These are phyloP conservation scores for sorghum (Sorghum bicolor) DNA, from an alignment of 176 grass and related monocot genomes.

Conservation along the genomic window Sorghum_bicolor_NCBIv3 NC_012872.2:62406501-62407000, in stretches of 20 bases:
- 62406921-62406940: slow-evolving; percentile 72
- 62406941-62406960: slow-evolving; percentile 84
- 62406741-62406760: slow-evolving; percentile 92
- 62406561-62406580: slow-evolving; percentile 92
- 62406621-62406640: slow-evolving; percentile 83
- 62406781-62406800: slow-evolving; percentile 94
- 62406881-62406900: slow-evolving; percentile 63
- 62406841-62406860: slow-evolving; percentile 79
- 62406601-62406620: slow-evolving; percentile 91
- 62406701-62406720: slow-evolving; percentile 89
- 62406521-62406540: slow-evolving; percentile 86
- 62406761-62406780: slow-evolving; percentile 96
- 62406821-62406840: slow-evolving; percentile 83
- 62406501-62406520: slow-evolving; percentile 77
- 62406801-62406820: slow-evolving; percentile 69
- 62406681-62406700: slow-evolving; percentile 84
- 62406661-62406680: slow-evolving; percentile 79
- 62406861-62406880: slow-evolving; percentile 56
- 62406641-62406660: slow-evolving; percentile 86
- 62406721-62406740: slow-evolving; percentile 89
- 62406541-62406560: slow-evolving; percentile 83
- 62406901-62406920: slow-evolving; percentile 77
- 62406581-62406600: slow-evolving; percentile 97
- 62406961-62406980: slow-evolving; percentile 39
- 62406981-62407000: slow-evolving; percentile 48